A percentile compares a stretch with the other conserved stretches of the same genome.
phyloP scores from a whole-genome alignment of 2,329 filamentous ascomycete species.

The Escovopsis sp. region DNA sequence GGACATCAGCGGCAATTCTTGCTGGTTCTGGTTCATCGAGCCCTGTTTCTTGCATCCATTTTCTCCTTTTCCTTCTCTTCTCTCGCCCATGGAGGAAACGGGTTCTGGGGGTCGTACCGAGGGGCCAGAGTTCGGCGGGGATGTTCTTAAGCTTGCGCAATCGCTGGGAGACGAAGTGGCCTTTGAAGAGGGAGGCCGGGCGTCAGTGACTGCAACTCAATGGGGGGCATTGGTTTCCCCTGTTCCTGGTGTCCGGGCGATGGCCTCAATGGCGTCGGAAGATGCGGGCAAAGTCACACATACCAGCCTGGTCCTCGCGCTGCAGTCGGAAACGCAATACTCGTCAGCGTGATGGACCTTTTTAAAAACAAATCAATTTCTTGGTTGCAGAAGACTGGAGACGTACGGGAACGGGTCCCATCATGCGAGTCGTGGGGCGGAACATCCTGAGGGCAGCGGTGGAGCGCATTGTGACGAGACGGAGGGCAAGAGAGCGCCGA shows the following conservation, averaged over 20 bases:
- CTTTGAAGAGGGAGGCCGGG: slow-evolving; percentile 31
- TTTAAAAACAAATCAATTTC: slow-evolving; percentile 11
- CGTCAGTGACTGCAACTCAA: slow-evolving; percentile 5
- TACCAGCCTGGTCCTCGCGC: slow-evolving; percentile 56
- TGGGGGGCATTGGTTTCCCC: neutral
- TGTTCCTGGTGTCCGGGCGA: too few species aligned
- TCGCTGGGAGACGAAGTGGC: slow-evolving; percentile 93
- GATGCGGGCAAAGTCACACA: slow-evolving; percentile 17
- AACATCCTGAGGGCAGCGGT: slow-evolving; percentile 53
- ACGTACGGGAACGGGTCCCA: slow-evolving; percentile 57
- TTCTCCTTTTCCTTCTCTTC: neutral
- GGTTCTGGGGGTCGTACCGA: slow-evolving; percentile 44
- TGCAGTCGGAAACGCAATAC: slow-evolving; percentile 18
- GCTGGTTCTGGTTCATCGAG: slow-evolving; percentile 10
- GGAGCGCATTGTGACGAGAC: slow-evolving; percentile 43
- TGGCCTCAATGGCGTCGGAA: slow-evolving; percentile 1
- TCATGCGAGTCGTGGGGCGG: slow-evolving; percentile 50
- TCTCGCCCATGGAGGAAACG: neutral
- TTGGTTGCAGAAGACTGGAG: slow-evolving; percentile 7
- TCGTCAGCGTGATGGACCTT: too few species aligned
- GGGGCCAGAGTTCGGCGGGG: slow-evolving; percentile 84
- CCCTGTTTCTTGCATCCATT: neutral
- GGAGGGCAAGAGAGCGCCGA: slow-evolving; percentile 13
- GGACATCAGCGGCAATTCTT: slow-evolving; percentile 1
- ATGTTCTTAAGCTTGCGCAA: slow-evolving; percentile 79